A percentile compares a stretch with the other conserved stretches of the same genome.
Conservation (phyloP, 2,329 filamentous ascomycete species). For the Amauroascus verrucosus region DNA sequence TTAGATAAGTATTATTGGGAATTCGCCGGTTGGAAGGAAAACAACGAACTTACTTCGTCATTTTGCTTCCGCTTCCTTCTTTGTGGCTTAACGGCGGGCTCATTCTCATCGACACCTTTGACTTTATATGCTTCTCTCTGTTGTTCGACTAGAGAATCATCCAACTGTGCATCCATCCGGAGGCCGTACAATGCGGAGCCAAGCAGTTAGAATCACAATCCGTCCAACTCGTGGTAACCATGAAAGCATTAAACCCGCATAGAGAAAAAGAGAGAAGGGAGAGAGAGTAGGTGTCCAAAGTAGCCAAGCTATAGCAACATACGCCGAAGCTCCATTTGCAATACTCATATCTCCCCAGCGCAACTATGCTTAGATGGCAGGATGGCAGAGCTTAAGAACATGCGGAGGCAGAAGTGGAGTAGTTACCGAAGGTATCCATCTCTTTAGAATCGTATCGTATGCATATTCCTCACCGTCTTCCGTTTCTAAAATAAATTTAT, state of each 20-base stretch:
- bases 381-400: not conserved
- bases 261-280: not conserved
- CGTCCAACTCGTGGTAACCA: constrained; percentile 12
- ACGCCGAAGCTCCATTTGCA: not conserved
- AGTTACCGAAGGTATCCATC: constrained; percentile 60
- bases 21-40: not conserved
- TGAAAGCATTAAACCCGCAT: constrained; percentile 2
- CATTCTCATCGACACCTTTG: constrained; percentile 49
- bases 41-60: constrained; percentile 38
- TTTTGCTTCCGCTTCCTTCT: constrained; percentile 47
- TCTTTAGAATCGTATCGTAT: constrained; percentile 59
- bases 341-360: not conserved
- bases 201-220: constrained; percentile 27
- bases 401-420: constrained; percentile 9
- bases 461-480: constrained; percentile 78
- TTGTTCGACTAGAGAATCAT: constrained; percentile 50
- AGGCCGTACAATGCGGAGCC: constrained; percentile 18
- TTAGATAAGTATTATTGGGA: not conserved
- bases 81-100: constrained; percentile 37
- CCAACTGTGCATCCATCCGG: constrained; percentile 39
- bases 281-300: not conserved
- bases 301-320: not conserved
- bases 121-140: constrained; percentile 54
- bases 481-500: constrained; percentile 73
- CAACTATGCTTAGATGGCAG: not conserved